These are phyloP conservation scores for Metarhizium sp. DNA, from an alignment of 2,329 filamentous ascomycete genomes.

Conservation along the genomic window DNA sequence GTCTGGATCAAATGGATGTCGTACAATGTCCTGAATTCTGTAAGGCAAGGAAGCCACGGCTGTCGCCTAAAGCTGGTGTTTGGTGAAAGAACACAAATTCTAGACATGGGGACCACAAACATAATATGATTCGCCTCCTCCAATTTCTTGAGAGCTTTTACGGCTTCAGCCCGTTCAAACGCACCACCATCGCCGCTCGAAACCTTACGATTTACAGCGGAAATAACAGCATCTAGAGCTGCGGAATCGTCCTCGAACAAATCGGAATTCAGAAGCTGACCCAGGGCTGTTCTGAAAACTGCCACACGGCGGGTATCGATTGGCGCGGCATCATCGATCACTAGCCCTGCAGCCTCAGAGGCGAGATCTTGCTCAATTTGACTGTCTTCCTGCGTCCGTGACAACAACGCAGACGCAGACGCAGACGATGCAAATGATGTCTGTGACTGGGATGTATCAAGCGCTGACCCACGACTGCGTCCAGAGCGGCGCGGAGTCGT, in stretches of 20 bases:
- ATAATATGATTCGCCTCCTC: constrained; percentile 84
- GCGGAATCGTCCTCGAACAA: constrained; percentile 86
- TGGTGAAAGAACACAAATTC: background rate
- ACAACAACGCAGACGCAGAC: constrained; percentile 60
- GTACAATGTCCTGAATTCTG: background rate
- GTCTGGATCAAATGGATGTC: background rate
- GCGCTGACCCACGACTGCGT: constrained; percentile 26
- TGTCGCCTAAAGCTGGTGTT: background rate
- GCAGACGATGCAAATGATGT: constrained; percentile 71
- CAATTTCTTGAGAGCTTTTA: constrained; percentile 70
- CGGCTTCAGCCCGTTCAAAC: constrained; percentile 65
- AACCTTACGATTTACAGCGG: constrained; percentile 68
- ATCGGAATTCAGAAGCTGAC: constrained; percentile 69
- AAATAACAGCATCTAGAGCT: constrained; percentile 62
- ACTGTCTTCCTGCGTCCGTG: constrained; percentile 31
- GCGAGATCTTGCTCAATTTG: constrained; percentile 37
- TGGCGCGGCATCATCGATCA: constrained; percentile 31
- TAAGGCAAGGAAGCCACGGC: background rate
- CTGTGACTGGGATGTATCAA: constrained; percentile 31
- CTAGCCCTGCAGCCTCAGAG: constrained; percentile 30
- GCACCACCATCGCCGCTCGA: constrained; percentile 39
- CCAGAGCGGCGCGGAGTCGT: constrained; percentile 32
- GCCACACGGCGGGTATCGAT: constrained; percentile 56
- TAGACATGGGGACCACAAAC: constrained; percentile 44
- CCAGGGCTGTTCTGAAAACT: constrained; percentile 71